Percentiles rank a stretch among this genome's conserved stretches.
Conservation (phyloP, 2,329 filamentous ascomycete genomes). For the Onygenales sp. region DNA sequence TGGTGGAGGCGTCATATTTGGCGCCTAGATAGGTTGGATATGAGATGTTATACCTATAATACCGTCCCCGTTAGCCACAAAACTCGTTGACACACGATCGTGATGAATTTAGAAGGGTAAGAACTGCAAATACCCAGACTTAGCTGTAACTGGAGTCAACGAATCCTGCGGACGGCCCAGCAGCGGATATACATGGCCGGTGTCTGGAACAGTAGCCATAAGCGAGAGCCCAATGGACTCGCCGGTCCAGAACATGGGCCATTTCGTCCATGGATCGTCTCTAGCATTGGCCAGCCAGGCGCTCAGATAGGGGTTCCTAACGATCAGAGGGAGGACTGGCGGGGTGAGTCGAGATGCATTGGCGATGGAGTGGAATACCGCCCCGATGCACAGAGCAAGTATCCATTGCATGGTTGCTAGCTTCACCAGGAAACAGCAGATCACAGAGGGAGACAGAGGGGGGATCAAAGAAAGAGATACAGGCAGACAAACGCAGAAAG, state of each 20-base stretch:
- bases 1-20: constrained; percentile 60
- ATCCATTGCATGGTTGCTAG: constrained; percentile 6
- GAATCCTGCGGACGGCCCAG: constrained; percentile 59
- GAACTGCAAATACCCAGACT: constrained; percentile 26
- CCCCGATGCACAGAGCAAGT: constrained; percentile 20
- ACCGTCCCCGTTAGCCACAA: background rate
- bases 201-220: constrained; percentile 51
- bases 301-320: constrained; percentile 68
- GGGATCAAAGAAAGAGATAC: background rate
- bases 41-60: constrained; percentile 45
- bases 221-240: constrained; percentile 56
- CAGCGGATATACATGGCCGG: constrained; percentile 53
- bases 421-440: background rate
- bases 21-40: constrained; percentile 52
- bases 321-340: constrained; percentile 63
- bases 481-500: background rate
- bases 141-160: constrained; percentile 26
- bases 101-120: background rate
- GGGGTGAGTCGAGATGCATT: constrained; percentile 47
- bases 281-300: constrained; percentile 66
- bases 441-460: background rate
- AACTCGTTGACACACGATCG: background rate
- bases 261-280: constrained; percentile 66
- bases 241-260: constrained; percentile 80
- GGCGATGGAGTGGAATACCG: constrained; percentile 32